Evolutionary conservation across 2,329 filamentous ascomycete genomes (phyloP).

Genomic region (Lachnellula arida): DNA sequence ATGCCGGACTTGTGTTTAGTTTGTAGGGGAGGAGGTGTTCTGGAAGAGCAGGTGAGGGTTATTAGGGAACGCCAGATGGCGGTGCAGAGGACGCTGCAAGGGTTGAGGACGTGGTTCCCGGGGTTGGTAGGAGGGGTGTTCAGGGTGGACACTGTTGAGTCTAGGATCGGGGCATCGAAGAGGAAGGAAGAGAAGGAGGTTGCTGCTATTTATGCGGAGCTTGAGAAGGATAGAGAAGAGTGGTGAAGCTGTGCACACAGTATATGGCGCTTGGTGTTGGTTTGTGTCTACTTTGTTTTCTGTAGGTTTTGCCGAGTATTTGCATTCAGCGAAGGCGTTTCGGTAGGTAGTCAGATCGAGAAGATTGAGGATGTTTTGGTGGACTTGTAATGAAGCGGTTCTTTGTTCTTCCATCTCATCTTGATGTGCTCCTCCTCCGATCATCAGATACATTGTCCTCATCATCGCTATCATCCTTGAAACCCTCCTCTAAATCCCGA

Average conservation of each 20-base stretch:
- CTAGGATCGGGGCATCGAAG: constrained; percentile 16
- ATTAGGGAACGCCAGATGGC: constrained; percentile 13
- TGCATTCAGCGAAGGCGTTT: neutral
- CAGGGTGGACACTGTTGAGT: constrained; percentile 10
- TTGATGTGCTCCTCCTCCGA: constrained; percentile 5
- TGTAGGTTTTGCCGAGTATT: neutral
- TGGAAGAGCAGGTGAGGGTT: constrained; percentile 11
- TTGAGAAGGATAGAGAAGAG: constrained; percentile 30
- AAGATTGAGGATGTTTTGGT: neutral
- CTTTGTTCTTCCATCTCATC: constrained; percentile 3
- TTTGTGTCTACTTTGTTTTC: too few species aligned
- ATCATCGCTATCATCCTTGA: constrained; percentile 68
- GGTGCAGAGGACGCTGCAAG: constrained; percentile 14
- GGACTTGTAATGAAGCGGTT: neutral
- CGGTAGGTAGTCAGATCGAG: too few species aligned
- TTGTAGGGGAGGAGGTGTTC: constrained; percentile 15
- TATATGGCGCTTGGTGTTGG: neutral
- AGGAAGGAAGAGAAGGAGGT: constrained; percentile 17
- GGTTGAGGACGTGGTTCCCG: constrained; percentile 13
- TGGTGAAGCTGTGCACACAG: constrained; percentile 10
- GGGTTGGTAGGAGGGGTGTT: constrained; percentile 16
- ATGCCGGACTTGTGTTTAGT: constrained; percentile 23
- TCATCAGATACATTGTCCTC: constrained; percentile 33
- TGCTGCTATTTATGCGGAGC: constrained; percentile 15
- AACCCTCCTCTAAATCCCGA: constrained; percentile 72